A percentile compares a stretch with the other conserved stretches of the same genome.
Evolutionary conservation across 2,329 filamentous ascomycete genomes (phyloP).

Genomic region (Akanthomyces dipterigenus): DNA sequence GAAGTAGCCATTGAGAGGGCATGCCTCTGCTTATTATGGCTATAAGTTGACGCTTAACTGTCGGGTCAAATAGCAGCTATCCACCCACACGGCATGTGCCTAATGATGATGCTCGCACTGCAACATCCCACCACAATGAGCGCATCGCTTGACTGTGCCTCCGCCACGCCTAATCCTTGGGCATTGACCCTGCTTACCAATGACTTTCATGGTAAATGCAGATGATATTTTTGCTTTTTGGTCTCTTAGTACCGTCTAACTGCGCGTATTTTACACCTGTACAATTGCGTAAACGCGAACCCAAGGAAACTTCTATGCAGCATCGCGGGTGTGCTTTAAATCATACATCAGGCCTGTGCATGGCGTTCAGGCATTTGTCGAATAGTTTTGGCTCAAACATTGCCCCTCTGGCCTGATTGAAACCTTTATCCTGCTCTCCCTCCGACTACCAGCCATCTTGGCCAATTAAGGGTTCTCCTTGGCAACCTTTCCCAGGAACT

Average conservation of each 20-base stretch:
- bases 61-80: neutral
- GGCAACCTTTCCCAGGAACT: slow-evolving; percentile 61
- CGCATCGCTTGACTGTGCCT: neutral
- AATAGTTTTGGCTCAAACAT: slow-evolving; percentile 7
- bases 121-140: neutral
- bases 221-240: slow-evolving; percentile 13
- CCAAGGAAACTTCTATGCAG: slow-evolving; percentile 45
- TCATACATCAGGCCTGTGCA: slow-evolving; percentile 29
- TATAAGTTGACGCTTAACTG: neutral
- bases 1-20: neutral
- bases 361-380: slow-evolving; percentile 12
- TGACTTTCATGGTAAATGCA: neutral
- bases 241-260: slow-evolving; percentile 34
- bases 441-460: neutral
- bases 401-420: slow-evolving; percentile 12
- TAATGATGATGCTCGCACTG: neutral
- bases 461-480: slow-evolving; percentile 43
- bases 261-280: slow-evolving; percentile 49
- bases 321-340: slow-evolving; percentile 34
- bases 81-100: neutral
- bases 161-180: neutral
- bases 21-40: neutral
- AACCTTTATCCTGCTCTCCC: slow-evolving; percentile 19
- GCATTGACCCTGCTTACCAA: neutral
- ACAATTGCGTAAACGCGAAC: slow-evolving; percentile 39